phyloP scores from a whole-genome alignment of 116 monocot species.

The Dioscorea cayenensis region DNA sequence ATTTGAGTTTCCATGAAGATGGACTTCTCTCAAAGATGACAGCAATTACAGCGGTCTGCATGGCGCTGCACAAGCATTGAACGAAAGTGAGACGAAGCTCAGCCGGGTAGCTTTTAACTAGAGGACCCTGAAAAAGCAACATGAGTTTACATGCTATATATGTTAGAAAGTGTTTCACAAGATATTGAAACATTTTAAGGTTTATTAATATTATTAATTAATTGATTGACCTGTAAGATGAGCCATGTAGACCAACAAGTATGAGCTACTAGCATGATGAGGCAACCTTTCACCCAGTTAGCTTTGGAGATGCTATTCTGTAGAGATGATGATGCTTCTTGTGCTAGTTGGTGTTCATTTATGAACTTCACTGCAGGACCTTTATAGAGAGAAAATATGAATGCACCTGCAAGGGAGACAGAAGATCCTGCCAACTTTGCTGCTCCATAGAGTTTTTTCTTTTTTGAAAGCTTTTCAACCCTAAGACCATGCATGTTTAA shows the following conservation, averaged over 20 bases:
- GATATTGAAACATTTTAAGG: no score
- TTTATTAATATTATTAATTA: no score
- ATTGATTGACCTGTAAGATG: background rate
- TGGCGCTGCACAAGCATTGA: background rate
- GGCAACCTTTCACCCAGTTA: background rate
- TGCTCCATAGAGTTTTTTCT: background rate
- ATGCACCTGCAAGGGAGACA: background rate
- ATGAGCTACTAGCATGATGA: conserved; percentile 1
- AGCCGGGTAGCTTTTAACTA: background rate
- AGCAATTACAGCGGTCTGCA: background rate
- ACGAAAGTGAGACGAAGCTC: conserved; percentile 1
- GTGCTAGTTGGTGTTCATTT: background rate
- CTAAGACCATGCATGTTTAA: background rate
- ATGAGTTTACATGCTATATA: background rate
- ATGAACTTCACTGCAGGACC: background rate
- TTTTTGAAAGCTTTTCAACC: background rate
- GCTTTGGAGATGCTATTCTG: background rate
- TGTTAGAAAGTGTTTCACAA: no score
- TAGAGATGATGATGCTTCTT: background rate
- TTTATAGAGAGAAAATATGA: conserved; percentile 5
- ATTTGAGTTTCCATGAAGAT: background rate
- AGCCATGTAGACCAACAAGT: conserved; percentile 1
- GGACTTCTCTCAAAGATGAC: conserved; percentile 1
- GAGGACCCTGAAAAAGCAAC: conserved; percentile 1
- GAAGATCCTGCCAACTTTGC: background rate